A percentile compares a stretch with the other conserved stretches of the same genome.
These are phyloP conservation scores for Penicillium canescens DNA, from an alignment of 495 filamentous ascomycete genomes.

Conservation along the genomic window DNA sequence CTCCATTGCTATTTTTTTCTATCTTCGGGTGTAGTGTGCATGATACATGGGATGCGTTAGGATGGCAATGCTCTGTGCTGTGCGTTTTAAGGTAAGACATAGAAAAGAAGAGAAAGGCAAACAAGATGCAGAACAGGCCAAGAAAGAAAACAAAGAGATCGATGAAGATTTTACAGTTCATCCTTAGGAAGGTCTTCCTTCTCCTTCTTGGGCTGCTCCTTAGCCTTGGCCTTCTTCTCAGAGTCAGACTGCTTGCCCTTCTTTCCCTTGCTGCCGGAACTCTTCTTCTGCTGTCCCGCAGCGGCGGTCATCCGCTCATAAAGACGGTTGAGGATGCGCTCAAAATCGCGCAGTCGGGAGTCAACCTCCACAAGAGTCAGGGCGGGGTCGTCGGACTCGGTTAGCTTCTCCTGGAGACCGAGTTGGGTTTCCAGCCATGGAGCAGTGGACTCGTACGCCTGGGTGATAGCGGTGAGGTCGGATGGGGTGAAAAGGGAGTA, in stretches of 20 bases:
- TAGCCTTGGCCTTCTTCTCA: constrained; percentile 38
- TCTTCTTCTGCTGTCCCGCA: constrained; percentile 52
- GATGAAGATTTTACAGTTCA: constrained; percentile 35
- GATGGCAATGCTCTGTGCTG: constrained; percentile 19
- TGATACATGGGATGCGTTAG: constrained; percentile 20
- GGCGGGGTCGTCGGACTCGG: constrained; percentile 67
- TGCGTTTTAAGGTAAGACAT: constrained; percentile 9
- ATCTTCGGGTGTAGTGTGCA: constrained; percentile 19
- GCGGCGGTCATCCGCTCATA: constrained; percentile 51
- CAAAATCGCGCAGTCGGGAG: constrained; percentile 54
- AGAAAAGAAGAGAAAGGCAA: constrained; percentile 1
- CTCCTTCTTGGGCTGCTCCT: constrained; percentile 20
- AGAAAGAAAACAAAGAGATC: constrained; percentile 1
- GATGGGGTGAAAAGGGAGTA: constrained; percentile 44
- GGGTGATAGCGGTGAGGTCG: constrained; percentile 56
- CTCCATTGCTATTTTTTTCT: constrained; percentile 26
- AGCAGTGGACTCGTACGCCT: constrained; percentile 37
- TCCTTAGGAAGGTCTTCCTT: constrained; percentile 38
- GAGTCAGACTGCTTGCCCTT: constrained; percentile 42
- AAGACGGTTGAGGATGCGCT: constrained; percentile 72
- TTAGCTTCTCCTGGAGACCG: constrained; percentile 65
- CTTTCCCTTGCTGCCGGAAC: constrained; percentile 45
- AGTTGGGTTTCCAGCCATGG: constrained; percentile 70
- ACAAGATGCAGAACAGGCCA: constrained; percentile 3
- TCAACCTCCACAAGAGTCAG: constrained; percentile 67